Evolutionary conservation across 345 rosid genomes (phyloP), one percentile per base, ranked within the genome.

Genomic region (Clarkia xantiana): DNA sequence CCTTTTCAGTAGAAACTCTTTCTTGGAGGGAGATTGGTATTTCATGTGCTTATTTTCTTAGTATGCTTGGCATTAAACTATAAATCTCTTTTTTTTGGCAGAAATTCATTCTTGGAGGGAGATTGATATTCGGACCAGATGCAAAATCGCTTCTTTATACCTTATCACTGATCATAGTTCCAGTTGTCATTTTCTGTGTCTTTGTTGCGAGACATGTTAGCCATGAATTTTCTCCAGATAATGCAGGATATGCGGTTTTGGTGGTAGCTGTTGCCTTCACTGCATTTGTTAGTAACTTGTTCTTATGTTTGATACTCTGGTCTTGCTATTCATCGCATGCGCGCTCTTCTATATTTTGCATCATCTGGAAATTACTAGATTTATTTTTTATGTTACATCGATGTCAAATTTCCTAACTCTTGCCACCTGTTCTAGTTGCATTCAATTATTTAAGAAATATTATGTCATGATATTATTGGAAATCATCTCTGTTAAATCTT

Each of bases 111-210:
- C 67, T 91, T 66, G 78, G 81, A 65, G 98, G 96, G 65, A 84
- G 98, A 64, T 66, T 91, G 73, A 80, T 91, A 57, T 91, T 91
- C 63, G 98, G 98, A 45, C 98, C 98, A 51, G 96, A 91, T 80
- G 95, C 94, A 47, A 77, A 55, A 65, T 86, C 96, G 40, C 60
- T 91, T 47, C 67, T 81, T 48, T 71, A 68, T 54, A 91, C 98
- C 29, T 67, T 91, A 46, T 69, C 79, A 46, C 69, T 86, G 66
- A 75, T 86, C 76, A 73, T 73, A 42, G 73, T 68, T 56, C 96
- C 96, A 6, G 75, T 82, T 55, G 44, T 76, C 55, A 59, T 84
- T 66, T 91, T 91, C 75, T 86, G 83, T 63, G 80, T 78, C 46
- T 86, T 91, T 62, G 96, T 91, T 22, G 96, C 85, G 1, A 70